phyloP scores from a whole-genome alignment of 2,329 filamentous ascomycete genomes.

The Fusarium nematophilum region DNA sequence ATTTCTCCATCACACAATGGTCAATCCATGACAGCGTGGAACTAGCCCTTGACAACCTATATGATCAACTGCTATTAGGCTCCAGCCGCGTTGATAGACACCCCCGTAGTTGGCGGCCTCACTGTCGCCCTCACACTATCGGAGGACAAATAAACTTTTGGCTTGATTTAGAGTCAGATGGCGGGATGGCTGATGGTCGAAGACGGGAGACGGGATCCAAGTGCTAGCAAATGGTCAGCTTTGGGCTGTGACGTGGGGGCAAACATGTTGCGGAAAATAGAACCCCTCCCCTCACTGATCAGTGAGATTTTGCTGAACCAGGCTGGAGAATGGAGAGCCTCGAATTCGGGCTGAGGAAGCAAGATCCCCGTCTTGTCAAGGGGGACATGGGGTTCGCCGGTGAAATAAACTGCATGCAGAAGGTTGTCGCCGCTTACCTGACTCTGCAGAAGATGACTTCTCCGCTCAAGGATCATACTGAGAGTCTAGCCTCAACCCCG shows the following conservation, averaged over 20 bases:
- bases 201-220: neutral
- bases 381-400: no score
- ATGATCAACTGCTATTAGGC: neutral
- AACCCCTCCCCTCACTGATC: neutral
- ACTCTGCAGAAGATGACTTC: conserved; percentile 3
- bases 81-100: neutral
- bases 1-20: neutral
- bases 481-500: conserved; percentile 11
- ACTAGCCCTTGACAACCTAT: neutral
- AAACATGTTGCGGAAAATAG: conserved; percentile 6
- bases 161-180: conserved; percentile 1
- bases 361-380: no score
- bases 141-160: neutral
- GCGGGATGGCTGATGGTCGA: no score
- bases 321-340: neutral
- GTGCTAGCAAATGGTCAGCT: neutral
- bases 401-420: no score
- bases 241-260: conserved; percentile 4
- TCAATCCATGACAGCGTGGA: neutral
- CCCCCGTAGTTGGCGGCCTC: neutral
- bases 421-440: no score
- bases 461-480: conserved; percentile 23
- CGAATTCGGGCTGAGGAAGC: neutral
- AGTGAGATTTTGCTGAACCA: neutral
- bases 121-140: conserved; percentile 5